Evolutionary conservation across 805 yeast genomes (phyloP).

Genomic region (Yarrowia divulgata): DNA sequence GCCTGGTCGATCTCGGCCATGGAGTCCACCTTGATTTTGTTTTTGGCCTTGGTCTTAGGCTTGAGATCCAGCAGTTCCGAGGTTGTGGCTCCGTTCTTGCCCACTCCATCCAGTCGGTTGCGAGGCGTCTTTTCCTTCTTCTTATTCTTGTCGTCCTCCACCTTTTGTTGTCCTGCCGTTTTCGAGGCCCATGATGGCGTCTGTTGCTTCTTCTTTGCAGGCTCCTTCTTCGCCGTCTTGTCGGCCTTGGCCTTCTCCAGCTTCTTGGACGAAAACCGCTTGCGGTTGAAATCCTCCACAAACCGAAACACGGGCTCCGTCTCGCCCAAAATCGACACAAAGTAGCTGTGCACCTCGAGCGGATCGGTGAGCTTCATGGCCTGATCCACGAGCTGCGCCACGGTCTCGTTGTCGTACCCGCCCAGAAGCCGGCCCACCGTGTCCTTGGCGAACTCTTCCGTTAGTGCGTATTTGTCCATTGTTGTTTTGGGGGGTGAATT

Average conservation of each 20-base stretch:
- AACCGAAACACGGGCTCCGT: conserved; percentile 12
- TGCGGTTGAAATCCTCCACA: conserved; percentile 22
- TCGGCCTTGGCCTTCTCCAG: conserved; percentile 49
- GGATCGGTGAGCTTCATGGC: conserved; percentile 33
- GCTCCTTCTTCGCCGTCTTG: conserved; percentile 50
- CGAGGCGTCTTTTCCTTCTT: conserved; percentile 19
- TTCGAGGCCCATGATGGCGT: background rate
- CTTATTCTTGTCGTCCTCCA: background rate
- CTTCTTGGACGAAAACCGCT: conserved; percentile 31
- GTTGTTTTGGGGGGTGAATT: background rate
- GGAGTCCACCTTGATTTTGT: conserved; percentile 58
- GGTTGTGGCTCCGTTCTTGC: conserved; percentile 14
- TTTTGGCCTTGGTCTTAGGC: conserved; percentile 12
- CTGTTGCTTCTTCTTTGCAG: background rate
- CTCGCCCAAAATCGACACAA: conserved; percentile 16
- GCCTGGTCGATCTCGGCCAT: conserved; percentile 72
- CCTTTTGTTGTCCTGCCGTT: conserved; percentile 19
- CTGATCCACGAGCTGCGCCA: conserved; percentile 14
- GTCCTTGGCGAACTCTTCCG: conserved; percentile 32
- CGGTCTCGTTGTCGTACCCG: conserved; percentile 30
- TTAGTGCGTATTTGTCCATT: conserved; percentile 33
- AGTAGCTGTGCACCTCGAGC: conserved; percentile 11
- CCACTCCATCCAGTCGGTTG: conserved; percentile 16
- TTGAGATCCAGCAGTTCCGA: conserved; percentile 25
- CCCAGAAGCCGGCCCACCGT: conserved; percentile 4